Percentiles rank a stretch among this genome's conserved stretches.
These are phyloP conservation scores for Pleomassaria siparia DNA, from an alignment of 2,329 filamentous ascomycete genomes.

Conservation along the genomic window DNA sequence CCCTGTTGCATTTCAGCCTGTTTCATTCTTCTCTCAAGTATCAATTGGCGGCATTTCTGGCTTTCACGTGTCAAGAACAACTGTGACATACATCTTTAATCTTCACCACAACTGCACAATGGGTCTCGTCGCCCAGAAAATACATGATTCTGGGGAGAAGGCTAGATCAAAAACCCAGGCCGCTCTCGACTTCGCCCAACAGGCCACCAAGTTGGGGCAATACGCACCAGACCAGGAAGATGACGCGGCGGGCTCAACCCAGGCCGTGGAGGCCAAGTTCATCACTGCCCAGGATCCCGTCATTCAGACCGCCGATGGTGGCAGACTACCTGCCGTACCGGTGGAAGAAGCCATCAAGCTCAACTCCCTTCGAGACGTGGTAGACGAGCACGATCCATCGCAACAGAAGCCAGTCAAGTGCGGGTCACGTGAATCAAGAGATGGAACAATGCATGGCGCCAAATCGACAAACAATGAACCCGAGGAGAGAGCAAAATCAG, in stretches of 20 bases:
- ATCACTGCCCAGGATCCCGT: slow-evolving; percentile 71
- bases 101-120: slow-evolving; percentile 20
- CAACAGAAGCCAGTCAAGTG: slow-evolving; percentile 26
- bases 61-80: neutral
- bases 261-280: slow-evolving; percentile 62
- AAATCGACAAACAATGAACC: slow-evolving; percentile 31
- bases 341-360: slow-evolving; percentile 70
- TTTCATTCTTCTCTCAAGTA: neutral
- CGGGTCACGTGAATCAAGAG: slow-evolving; percentile 44
- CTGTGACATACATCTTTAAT: neutral
- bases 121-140: slow-evolving; percentile 26
- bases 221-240: slow-evolving; percentile 45
- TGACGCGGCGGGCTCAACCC: slow-evolving; percentile 49
- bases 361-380: slow-evolving; percentile 61
- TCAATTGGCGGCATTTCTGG: too few relatives aligned
- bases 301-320: slow-evolving; percentile 67
- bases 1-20: neutral
- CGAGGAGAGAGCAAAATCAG: slow-evolving; percentile 47
- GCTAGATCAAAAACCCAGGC: slow-evolving; percentile 35
- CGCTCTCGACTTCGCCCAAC: slow-evolving; percentile 61
- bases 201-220: slow-evolving; percentile 55
- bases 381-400: slow-evolving; percentile 43
- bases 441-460: slow-evolving; percentile 46
- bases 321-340: slow-evolving; percentile 68
- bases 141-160: slow-evolving; percentile 21